Conservation (phyloP, 176 grass and related monocot species). For the Tillandsia fasciculata region DNA sequence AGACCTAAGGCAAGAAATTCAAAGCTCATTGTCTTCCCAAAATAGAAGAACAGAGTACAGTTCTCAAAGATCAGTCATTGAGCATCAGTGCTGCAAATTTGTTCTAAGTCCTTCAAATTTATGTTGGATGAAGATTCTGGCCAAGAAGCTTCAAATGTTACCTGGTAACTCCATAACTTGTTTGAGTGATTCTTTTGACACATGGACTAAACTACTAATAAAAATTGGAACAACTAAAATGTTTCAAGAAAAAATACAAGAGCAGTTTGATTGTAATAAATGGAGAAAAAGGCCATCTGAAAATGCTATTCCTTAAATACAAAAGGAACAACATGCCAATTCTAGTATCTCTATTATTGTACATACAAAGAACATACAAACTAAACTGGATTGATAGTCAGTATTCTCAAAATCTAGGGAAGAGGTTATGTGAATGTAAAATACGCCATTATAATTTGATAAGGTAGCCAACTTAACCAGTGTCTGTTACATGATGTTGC, state of each 20-base stretch:
- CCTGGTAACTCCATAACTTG: conserved; percentile 68
- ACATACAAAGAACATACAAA: no score
- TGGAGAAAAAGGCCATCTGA: no score
- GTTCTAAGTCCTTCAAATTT: conserved; percentile 54
- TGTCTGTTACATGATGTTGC: no score
- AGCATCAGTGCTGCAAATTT: conserved; percentile 41
- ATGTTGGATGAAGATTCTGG: conserved; percentile 67
- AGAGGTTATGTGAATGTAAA: no score
- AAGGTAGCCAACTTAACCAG: no score
- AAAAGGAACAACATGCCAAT: no score
- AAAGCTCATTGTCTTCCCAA: conserved; percentile 42
- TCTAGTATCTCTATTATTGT: no score
- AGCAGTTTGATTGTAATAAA: no score
- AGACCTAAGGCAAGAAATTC: conserved; percentile 67
- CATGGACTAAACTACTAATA: neutral
- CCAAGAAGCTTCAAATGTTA: conserved; percentile 62
- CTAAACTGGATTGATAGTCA: no score
- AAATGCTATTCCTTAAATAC: no score
- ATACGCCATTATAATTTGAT: no score
- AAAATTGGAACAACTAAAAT: conserved; percentile 5
- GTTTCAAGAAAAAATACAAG: neutral
- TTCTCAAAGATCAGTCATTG: conserved; percentile 48
- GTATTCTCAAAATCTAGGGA: no score
- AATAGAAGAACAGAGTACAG: conserved; percentile 50
- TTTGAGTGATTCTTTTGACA: conserved; percentile 29